These are phyloP conservation scores for Aspergillus udagawae DNA, from an alignment of 2,329 filamentous ascomycete genomes.

Conservation along the genomic window DNA sequence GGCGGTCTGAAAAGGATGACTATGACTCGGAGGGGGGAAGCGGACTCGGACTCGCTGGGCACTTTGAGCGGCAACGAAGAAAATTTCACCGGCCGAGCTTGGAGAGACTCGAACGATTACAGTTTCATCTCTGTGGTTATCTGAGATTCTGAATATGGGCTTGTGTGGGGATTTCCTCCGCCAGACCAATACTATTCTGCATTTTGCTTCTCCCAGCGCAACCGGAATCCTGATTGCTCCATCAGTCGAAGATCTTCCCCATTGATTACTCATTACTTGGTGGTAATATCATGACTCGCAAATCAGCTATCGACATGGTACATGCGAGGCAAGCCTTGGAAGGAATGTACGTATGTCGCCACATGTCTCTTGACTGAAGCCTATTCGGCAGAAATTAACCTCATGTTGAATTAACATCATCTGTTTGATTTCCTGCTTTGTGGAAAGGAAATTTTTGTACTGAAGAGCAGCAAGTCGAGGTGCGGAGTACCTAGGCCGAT, in stretches of 20 bases:
- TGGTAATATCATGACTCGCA: neutral
- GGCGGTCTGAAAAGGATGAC: constrained; percentile 23
- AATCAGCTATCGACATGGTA: neutral
- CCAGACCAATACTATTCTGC: neutral
- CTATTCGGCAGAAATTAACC: neutral
- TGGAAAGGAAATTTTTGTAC: neutral
- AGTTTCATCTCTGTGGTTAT: neutral
- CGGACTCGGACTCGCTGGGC: constrained; percentile 3
- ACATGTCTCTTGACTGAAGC: neutral
- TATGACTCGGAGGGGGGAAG: constrained; percentile 8
- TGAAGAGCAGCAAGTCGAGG: neutral
- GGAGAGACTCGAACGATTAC: neutral
- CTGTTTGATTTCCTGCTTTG: neutral
- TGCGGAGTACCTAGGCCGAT: constrained; percentile 3
- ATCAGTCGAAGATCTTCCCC: constrained; percentile 12
- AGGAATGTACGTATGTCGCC: neutral
- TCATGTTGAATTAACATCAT: neutral
- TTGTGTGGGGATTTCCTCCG: neutral
- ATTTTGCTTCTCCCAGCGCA: constrained; percentile 6
- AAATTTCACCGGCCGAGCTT: constrained; percentile 21
- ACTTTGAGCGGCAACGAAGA: constrained; percentile 22
- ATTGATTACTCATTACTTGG: constrained; percentile 13
- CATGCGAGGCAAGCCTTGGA: neutral
- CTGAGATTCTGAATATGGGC: neutral
- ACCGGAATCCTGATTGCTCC: constrained; percentile 14